phyloP scores from a whole-genome alignment of 495 filamentous ascomycete species.

The Daldinia concentrica region DNA sequence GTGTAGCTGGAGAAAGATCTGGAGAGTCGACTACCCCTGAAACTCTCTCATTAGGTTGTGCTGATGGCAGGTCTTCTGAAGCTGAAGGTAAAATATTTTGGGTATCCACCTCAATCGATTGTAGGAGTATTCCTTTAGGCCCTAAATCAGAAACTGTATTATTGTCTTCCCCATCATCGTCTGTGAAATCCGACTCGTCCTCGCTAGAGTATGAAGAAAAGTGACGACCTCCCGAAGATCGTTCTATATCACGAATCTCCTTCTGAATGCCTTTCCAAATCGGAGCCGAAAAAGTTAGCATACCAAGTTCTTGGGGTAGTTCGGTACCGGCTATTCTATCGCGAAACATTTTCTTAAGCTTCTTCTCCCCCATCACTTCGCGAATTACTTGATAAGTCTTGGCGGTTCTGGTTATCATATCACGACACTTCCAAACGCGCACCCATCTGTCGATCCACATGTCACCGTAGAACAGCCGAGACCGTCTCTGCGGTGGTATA shows the following conservation, averaged over 20 bases:
- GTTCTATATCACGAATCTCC: conserved; percentile 12
- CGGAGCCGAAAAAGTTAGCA: conserved; percentile 16
- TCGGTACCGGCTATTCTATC: conserved; percentile 22
- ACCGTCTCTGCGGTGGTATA: conserved; percentile 4
- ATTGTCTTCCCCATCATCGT: conserved; percentile 15
- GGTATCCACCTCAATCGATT: conserved; percentile 19
- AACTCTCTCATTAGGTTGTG: neutral
- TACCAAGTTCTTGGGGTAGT: conserved; percentile 16
- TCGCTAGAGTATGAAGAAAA: conserved; percentile 9
- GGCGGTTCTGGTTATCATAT: conserved; percentile 16
- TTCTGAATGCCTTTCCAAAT: conserved; percentile 33
- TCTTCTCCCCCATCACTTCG: conserved; percentile 27
- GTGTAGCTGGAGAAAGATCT: conserved; percentile 7
- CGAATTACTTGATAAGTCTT: conserved; percentile 13
- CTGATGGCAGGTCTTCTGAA: neutral
- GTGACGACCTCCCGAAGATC: conserved; percentile 6
- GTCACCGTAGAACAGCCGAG: conserved; percentile 14
- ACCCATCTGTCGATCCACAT: conserved; percentile 35
- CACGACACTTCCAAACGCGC: conserved; percentile 27
- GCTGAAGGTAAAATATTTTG: neutral
- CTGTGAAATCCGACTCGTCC: conserved; percentile 17
- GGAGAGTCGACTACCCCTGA: neutral
- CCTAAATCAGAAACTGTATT: neutral
- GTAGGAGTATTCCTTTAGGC: neutral
- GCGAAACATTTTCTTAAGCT: conserved; percentile 26